These are phyloP conservation scores for Trichoderma breve DNA, from an alignment of 2,329 filamentous ascomycete species.

Conservation along the genomic window DNA sequence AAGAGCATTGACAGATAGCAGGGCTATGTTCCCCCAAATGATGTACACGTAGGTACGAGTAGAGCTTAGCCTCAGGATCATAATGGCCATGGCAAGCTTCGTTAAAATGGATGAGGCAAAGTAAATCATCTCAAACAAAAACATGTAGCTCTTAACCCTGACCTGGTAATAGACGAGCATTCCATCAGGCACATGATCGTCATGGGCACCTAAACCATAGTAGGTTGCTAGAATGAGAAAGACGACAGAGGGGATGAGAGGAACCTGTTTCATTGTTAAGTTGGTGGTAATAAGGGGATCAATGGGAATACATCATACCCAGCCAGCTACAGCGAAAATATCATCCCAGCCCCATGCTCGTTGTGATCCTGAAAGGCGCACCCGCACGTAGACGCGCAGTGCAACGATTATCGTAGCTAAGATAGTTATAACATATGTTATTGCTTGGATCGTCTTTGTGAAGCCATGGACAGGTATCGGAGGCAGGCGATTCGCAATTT, in stretches of 20 bases:
- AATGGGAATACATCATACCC: background rate
- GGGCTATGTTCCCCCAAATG: background rate
- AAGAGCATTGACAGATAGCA: background rate
- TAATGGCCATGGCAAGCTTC: slow-evolving; percentile 5
- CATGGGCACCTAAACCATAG: background rate
- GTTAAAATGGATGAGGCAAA: background rate
- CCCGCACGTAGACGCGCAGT: background rate
- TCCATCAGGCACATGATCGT: background rate
- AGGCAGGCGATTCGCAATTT: background rate
- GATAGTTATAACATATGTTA: background rate
- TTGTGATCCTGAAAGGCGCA: background rate
- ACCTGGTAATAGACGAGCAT: background rate
- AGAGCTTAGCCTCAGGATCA: background rate
- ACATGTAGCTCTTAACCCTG: background rate
- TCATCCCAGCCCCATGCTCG: background rate
- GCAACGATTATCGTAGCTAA: background rate
- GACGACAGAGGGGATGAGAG: background rate
- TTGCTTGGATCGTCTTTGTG: background rate
- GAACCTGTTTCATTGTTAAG: background rate
- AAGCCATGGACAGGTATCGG: background rate
- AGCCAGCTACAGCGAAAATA: background rate
- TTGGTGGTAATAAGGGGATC: background rate
- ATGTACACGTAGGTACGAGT: background rate
- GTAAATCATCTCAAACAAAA: slow-evolving; percentile 1
- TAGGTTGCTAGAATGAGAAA: background rate